A percentile compares a stretch with the other conserved stretches of the same genome.
Conservation (phyloP, 306 rosid genomes). For the Acacia confusa region DNA sequence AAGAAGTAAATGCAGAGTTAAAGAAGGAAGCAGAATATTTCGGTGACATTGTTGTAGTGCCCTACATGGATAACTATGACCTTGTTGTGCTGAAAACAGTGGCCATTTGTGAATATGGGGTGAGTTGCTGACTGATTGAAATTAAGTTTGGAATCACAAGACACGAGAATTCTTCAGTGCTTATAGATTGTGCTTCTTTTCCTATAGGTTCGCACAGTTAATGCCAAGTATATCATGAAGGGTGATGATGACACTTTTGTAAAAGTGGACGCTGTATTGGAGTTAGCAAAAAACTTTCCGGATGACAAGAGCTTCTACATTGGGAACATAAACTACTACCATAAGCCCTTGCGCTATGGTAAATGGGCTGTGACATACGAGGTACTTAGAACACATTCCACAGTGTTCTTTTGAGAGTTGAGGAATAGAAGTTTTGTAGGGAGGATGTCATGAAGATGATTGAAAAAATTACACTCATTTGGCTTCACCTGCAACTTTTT, state of each 20-base stretch:
- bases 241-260: slow-evolving; percentile 98
- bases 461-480: background rate
- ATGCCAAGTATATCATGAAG: slow-evolving; percentile 85
- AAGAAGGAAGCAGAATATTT: slow-evolving; percentile 92
- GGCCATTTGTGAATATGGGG: slow-evolving; percentile 97
- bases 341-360: slow-evolving; percentile 86
- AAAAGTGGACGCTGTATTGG: slow-evolving; percentile 61
- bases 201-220: slow-evolving; percentile 61
- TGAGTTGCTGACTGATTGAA: slow-evolving; percentile 44
- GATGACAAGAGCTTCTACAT: slow-evolving; percentile 63
- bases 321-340: slow-evolving; percentile 90
- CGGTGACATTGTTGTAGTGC: slow-evolving; percentile 90
- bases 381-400: slow-evolving; percentile 46
- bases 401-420: slow-evolving; percentile 4
- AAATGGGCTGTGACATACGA: slow-evolving; percentile 98
- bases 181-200: slow-evolving; percentile 24
- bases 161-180: slow-evolving; percentile 1
- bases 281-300: slow-evolving; percentile 49
- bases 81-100: slow-evolving; percentile 94
- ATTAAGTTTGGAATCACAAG: background rate
- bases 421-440: background rate
- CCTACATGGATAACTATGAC: slow-evolving; percentile 95
- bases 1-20: slow-evolving; percentile 69
- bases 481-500: background rate
- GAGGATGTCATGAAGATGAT: background rate